phyloP scores from a whole-genome alignment of 768 basidiomycete genomes.

The Hygrocybe coccinea region DNA sequence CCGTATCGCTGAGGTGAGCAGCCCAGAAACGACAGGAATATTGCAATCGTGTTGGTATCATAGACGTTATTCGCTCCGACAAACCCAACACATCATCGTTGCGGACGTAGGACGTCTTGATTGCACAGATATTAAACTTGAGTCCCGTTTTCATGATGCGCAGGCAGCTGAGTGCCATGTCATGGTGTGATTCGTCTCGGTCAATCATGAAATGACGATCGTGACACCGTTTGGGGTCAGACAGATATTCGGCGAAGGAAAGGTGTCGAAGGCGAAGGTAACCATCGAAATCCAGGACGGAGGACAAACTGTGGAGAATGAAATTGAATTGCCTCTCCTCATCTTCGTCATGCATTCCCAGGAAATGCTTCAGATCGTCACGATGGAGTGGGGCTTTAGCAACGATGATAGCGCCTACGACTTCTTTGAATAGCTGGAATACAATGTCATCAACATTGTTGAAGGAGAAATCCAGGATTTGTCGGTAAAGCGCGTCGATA shows the following conservation, averaged over 20 bases:
- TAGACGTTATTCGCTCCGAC: slow-evolving; percentile 11
- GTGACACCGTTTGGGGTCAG: slow-evolving; percentile 4
- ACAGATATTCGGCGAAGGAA: slow-evolving; percentile 10
- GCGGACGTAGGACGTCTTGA: too few species aligned
- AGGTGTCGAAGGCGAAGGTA: slow-evolving; percentile 7
- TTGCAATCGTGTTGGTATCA: slow-evolving; percentile 27
- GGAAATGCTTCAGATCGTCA: neutral
- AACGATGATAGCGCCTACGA: neutral
- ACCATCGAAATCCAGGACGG: neutral
- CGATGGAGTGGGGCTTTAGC: neutral
- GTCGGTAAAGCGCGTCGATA: neutral
- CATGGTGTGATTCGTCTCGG: too few species aligned
- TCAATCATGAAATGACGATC: slow-evolving; percentile 4
- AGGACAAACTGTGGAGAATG: slow-evolving; percentile 2
- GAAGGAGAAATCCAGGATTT: neutral
- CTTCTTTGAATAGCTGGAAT: neutral
- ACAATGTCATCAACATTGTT: neutral
- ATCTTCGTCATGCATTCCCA: neutral
- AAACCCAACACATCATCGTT: slow-evolving; percentile 26
- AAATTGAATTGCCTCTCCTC: too few species aligned
- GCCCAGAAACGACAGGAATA: slow-evolving; percentile 39
- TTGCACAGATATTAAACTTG: too few species aligned
- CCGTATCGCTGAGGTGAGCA: slow-evolving; percentile 18
- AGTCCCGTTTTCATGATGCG: too few species aligned
- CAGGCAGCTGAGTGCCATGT: too few species aligned